Evolutionary conservation across 148 eudicot species (phyloP).

Genomic region (Spergularia bocconei): DNA sequence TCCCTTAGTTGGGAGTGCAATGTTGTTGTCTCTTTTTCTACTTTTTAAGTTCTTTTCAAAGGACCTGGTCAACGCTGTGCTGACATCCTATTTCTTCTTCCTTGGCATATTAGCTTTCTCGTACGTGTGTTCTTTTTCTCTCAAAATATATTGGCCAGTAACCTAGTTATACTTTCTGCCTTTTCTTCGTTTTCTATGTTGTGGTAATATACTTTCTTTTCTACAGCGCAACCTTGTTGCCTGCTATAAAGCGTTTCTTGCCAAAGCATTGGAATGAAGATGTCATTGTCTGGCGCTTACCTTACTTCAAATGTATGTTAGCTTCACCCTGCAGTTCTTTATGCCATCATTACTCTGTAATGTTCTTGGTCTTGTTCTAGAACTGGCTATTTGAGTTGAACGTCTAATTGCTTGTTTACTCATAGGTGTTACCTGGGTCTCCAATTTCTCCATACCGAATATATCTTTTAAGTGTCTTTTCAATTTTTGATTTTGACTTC

Average conservation of each 20-base stretch:
- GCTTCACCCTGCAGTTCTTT: conserved; percentile 13
- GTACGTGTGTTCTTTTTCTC: conserved; percentile 44
- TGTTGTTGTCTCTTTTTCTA: conserved; percentile 87
- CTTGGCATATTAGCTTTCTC: conserved; percentile 91
- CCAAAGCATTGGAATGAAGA: conserved; percentile 84
- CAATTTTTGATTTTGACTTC: background rate
- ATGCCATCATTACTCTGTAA: background rate
- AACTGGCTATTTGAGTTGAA: background rate
- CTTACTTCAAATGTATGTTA: conserved; percentile 65
- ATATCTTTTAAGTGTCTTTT: background rate
- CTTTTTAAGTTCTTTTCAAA: conserved; percentile 92
- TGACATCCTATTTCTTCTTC: conserved; percentile 86
- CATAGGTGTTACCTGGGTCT: background rate
- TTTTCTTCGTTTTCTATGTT: background rate
- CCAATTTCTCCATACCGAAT: background rate
- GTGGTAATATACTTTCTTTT: conserved; percentile 1
- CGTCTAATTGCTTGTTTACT: background rate
- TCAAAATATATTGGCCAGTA: no score
- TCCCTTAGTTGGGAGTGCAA: conserved; percentile 95
- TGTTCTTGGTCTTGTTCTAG: background rate
- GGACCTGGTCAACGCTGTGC: conserved; percentile 92
- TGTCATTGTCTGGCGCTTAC: conserved; percentile 74
- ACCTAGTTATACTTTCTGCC: background rate
- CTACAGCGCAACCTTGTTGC: conserved; percentile 82
- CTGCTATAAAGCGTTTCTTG: conserved; percentile 73